phyloP scores from a whole-genome alignment of 2,329 filamentous ascomycete species.

The Aspergillus sp. region DNA sequence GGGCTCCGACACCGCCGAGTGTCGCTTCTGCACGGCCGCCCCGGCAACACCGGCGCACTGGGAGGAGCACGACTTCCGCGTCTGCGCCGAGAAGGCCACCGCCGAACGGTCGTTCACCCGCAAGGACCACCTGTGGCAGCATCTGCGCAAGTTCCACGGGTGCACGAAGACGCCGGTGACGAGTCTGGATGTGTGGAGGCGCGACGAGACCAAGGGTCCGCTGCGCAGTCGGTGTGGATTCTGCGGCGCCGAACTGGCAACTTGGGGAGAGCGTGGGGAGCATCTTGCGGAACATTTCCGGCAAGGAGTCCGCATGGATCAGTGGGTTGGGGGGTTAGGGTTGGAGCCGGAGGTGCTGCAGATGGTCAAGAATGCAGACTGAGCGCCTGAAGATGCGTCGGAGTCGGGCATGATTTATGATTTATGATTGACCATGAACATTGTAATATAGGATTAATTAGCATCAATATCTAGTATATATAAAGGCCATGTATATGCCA shows the following conservation, averaged over 20 bases:
- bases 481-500: not conserved
- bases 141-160: conserved; percentile 54
- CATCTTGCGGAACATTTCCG: conserved; percentile 58
- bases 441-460: too few species aligned
- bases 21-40: conserved; percentile 50
- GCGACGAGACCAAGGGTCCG: conserved; percentile 42
- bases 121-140: conserved; percentile 58
- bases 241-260: conserved; percentile 47
- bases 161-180: conserved; percentile 50
- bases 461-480: not conserved
- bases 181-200: conserved; percentile 56
- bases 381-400: too few species aligned
- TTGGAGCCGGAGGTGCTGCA: conserved; percentile 18
- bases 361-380: not conserved
- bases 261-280: conserved; percentile 53
- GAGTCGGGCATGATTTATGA: not conserved
- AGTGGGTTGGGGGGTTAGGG: conserved; percentile 51
- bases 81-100: conserved; percentile 52
- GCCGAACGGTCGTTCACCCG: conserved; percentile 55
- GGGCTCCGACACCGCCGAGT: conserved; percentile 22
- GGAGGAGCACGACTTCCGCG: conserved; percentile 53
- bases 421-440: too few species aligned
- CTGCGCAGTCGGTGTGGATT: conserved; percentile 57
- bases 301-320: conserved; percentile 53
- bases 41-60: conserved; percentile 48